Base-by-base conservation (phyloP, 352 stramenopile genomes). In the Phytopythium boreale region DNA sequence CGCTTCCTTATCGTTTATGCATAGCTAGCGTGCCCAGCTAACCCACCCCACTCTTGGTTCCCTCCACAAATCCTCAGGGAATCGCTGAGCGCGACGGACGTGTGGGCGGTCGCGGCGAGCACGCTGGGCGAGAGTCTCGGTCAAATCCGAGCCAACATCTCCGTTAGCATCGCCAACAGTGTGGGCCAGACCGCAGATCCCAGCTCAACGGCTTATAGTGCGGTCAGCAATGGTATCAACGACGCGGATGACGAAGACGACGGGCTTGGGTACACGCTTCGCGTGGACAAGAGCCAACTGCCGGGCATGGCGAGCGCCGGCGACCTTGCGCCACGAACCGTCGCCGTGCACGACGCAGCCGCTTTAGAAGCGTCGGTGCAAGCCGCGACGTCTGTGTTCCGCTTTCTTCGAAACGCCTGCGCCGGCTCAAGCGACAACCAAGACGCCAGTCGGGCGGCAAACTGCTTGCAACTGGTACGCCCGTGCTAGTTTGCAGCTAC, bases 381-480 rank as follows among this genome's bases (percentile, higher is more conserved):
- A 6, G 56, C 36, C 4, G 44, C 67, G 2, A 90, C 76, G 20
- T 84, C 70, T 12, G 76, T 71, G 15, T 85, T 92, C 41, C 82
- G 86, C 0, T 88, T 93, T 36, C 66, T 93, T 19, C 86, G 86
- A 55, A 93, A 91, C 56, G 82, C 84, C 2, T 95, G 82, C 57
- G 86, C 66, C 0, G 64, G 69, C 24, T 77, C 69, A 50, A 60
- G 39, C 1, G 43, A 61, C 29, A 95, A 90, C 55, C 86, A 95
- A 55, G 67, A 74, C 20, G 70, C 68, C 2, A 86, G 84, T 43
- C 53, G 64, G 22, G 60, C 73, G 15, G 60, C 66, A 9, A 59
- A 63, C 24, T 55, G 76, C 24, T 41, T 86, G 14, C 43, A 61
- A 20, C 56, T 66, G 39, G 67, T 76, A 36, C 50, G 66, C 31